These are phyloP conservation scores for Suhomyces sp. DNA, from an alignment of 805 yeast genomes.

Conservation along the genomic window DNA sequence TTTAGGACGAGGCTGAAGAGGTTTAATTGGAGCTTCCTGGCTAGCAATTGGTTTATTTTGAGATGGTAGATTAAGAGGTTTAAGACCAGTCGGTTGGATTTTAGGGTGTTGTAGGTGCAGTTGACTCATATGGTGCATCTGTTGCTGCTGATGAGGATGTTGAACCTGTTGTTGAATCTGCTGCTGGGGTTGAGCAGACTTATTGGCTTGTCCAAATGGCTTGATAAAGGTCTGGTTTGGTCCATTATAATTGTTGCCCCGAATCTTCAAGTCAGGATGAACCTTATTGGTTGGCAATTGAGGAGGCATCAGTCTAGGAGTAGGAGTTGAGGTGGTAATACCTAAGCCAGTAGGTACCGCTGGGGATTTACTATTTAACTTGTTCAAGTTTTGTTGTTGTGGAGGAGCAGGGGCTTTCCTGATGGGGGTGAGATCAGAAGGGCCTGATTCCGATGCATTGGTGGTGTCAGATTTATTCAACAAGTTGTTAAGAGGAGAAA, in stretches of 20 bases:
- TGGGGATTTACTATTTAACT: slow-evolving; percentile 8
- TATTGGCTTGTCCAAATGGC: slow-evolving; percentile 16
- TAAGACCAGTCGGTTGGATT: slow-evolving; percentile 8
- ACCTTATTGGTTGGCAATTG: slow-evolving; percentile 21
- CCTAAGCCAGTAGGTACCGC: slow-evolving; percentile 23
- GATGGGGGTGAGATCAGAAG: slow-evolving; percentile 38
- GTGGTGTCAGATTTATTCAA: slow-evolving; percentile 20
- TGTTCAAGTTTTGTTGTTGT: slow-evolving; percentile 3
- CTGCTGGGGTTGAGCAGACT: slow-evolving; percentile 24
- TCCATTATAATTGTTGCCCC: slow-evolving; percentile 21
- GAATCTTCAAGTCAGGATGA: slow-evolving; percentile 33
- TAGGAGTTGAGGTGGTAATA: slow-evolving; percentile 17
- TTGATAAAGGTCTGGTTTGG: slow-evolving; percentile 14
- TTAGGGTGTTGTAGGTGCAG: slow-evolving; percentile 3
- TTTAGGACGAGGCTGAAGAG: slow-evolving; percentile 22
- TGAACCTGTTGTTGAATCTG: slow-evolving; percentile 11
- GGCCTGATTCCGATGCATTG: background rate
- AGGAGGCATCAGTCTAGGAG: slow-evolving; percentile 32
- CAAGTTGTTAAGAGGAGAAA: slow-evolving; percentile 35
- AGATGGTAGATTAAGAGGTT: slow-evolving; percentile 12
- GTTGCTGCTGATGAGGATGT: slow-evolving; percentile 5
- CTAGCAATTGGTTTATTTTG: background rate
- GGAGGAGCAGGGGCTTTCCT: slow-evolving; percentile 62
- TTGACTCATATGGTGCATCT: background rate
- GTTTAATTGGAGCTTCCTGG: slow-evolving; percentile 22